Conservation (phyloP, 768 basidiomycete species). For the Austroboletus festivus region DNA sequence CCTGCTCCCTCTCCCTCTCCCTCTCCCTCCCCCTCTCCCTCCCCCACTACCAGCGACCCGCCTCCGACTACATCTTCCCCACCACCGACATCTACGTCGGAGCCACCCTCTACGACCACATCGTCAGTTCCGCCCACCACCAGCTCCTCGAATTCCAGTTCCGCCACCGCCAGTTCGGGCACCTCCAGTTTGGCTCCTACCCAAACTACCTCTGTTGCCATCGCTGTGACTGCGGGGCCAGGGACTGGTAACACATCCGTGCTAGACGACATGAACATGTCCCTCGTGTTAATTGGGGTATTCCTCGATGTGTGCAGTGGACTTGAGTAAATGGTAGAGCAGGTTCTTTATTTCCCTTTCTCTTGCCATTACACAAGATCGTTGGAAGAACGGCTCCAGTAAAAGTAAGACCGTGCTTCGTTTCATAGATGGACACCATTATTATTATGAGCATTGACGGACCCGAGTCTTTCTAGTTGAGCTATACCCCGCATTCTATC, state of each 20-base stretch:
- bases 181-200: conserved; percentile 24
- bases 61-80: conserved; percentile 20
- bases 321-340: conserved; percentile 5
- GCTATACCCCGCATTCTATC: conserved; percentile 26
- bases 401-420: conserved; percentile 19
- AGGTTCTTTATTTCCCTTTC: conserved; percentile 7
- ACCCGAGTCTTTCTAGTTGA: conserved; percentile 14
- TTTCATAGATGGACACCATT: conserved; percentile 18
- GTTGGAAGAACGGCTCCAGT: not conserved
- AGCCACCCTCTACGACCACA: conserved; percentile 25
- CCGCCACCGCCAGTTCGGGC: conserved; percentile 7
- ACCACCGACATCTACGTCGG: conserved; percentile 20
- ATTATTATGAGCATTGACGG: conserved; percentile 18
- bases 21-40: conserved; percentile 11
- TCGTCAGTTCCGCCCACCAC: conserved; percentile 10
- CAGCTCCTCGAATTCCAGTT: conserved; percentile 13
- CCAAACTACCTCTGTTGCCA: conserved; percentile 15
- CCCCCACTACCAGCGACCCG: conserved; percentile 15
- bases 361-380: not conserved
- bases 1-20: conserved; percentile 21
- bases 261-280: conserved; percentile 14
- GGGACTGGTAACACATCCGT: conserved; percentile 5
- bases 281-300: conserved; percentile 18
- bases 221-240: conserved; percentile 10
- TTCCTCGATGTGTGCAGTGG: conserved; percentile 16